These are phyloP conservation scores for Globisporangium camurandrum DNA, from an alignment of 352 stramenopile species.

Conservation along the genomic window DNA sequence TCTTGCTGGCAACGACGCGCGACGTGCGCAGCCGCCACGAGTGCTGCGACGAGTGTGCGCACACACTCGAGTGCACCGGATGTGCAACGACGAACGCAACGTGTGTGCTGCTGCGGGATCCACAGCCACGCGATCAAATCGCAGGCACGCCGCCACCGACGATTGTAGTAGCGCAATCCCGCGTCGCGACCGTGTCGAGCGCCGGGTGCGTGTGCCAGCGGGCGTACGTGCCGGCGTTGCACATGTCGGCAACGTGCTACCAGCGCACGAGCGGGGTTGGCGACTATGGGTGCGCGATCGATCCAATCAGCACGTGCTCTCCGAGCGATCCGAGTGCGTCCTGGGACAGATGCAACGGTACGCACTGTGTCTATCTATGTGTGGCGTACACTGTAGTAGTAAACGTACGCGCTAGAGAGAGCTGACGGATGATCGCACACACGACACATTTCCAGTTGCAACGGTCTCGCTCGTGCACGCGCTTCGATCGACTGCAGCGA, in stretches of 20 bases:
- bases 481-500: constrained; percentile 2
- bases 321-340: not conserved
- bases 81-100: constrained; percentile 3
- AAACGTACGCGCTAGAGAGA: not conserved
- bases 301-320: constrained; percentile 1
- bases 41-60: constrained; percentile 14
- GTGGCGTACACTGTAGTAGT: not conserved
- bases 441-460: constrained; percentile 14
- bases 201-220: constrained; percentile 23
- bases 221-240: constrained; percentile 2
- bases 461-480: constrained; percentile 22
- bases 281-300: constrained; percentile 16
- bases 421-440: not conserved
- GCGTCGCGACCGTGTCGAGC: constrained; percentile 13
- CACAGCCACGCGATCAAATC: constrained; percentile 9
- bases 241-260: constrained; percentile 16
- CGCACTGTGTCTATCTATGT: not conserved
- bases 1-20: constrained; percentile 1
- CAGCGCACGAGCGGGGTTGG: not conserved
- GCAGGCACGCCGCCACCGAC: not conserved
- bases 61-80: constrained; percentile 7
- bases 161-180: not conserved
- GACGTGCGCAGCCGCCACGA: not conserved
- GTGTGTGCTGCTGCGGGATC: constrained; percentile 14
- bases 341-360: constrained; percentile 36